Evolutionary conservation across 495 filamentous ascomycete species (phyloP), one percentile per base, ranked within the genome.

Genomic region (Bacidia gigantensis): DNA sequence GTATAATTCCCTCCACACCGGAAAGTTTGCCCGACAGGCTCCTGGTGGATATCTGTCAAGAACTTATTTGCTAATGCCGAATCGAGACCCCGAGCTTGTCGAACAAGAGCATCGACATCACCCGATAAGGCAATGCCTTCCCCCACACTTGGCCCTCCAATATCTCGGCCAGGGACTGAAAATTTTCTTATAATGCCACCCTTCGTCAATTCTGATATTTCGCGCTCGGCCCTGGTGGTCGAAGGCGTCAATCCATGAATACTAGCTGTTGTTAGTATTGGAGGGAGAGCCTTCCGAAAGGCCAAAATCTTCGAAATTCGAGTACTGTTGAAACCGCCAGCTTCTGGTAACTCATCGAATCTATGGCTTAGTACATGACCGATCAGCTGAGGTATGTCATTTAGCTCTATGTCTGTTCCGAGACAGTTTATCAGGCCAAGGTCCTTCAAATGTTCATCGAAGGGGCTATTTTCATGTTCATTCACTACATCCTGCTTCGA

Each of bases 261-360:
- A 67, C 93, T 86, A 22, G 81, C 73, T 3, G 84, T 69, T 0
- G 80, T 85, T 17, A 82, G 82, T 20, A 86, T 70, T 0, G 81
- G 81, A 26, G 87, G 87, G 26, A 93, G 62, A 11, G 68, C 72
- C 22, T 66, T 68, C 20, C 85, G 76, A 58, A 79, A 77, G 55
- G 83, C 83, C 44, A 90, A 70, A 1, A 85, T 72, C 57, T 87
- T 76, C 11, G 83, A 75, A 23, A 86, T 83, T 12, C 81, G 76
- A 1, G 73, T 79, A 35, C 81, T 84, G 59, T 81, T 83, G 81
- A 92, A 87, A 11, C 86, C 86, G 0, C 79, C 69, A 22, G 62
- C 61, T 20, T 76, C 68, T 3, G 86, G 86, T 2, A 92, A 66
- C 7, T 73, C 70, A 42, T 77, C 74, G 62, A 89, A 94, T 77